A percentile compares a stretch with the other conserved stretches of the same genome.
Evolutionary conservation across 768 basidiomycete genomes (phyloP).

Genomic region (Psilocybe azurescens): DNA sequence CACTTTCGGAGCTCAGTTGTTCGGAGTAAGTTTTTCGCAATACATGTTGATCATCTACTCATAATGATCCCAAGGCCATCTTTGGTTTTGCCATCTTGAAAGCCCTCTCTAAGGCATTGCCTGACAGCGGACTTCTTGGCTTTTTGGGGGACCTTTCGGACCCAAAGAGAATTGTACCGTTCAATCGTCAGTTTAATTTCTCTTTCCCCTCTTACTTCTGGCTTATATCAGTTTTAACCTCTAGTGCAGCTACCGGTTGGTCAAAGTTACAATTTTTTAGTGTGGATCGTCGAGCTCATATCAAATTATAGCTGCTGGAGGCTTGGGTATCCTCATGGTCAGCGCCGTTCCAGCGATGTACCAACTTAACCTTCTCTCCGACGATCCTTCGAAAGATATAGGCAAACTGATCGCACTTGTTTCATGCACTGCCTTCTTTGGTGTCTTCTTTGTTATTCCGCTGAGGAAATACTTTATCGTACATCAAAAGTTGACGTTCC

Average conservation of each 20-base stretch:
- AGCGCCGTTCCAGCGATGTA: constrained; percentile 67
- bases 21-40: constrained; percentile 46
- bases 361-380: constrained; percentile 52
- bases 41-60: background rate
- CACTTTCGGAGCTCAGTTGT: constrained; percentile 67
- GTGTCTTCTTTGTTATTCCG: constrained; percentile 71
- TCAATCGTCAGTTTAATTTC: constrained; percentile 43
- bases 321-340: constrained; percentile 63
- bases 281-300: constrained; percentile 5
- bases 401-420: constrained; percentile 63
- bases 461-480: constrained; percentile 67
- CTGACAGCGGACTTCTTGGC: constrained; percentile 49
- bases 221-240: background rate
- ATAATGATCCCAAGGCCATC: constrained; percentile 41
- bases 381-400: constrained; percentile 52
- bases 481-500: constrained; percentile 66
- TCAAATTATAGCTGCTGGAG: constrained; percentile 50
- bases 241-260: constrained; percentile 55
- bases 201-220: background rate
- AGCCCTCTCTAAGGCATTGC: constrained; percentile 53
- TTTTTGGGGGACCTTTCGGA: constrained; percentile 62
- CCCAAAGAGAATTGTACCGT: constrained; percentile 73
- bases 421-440: constrained; percentile 60
- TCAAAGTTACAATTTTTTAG: background rate
- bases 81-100: constrained; percentile 68